Evolutionary conservation across 1,284 basidiomycete species (phyloP).

Genomic region (Phlebopus sp.): DNA sequence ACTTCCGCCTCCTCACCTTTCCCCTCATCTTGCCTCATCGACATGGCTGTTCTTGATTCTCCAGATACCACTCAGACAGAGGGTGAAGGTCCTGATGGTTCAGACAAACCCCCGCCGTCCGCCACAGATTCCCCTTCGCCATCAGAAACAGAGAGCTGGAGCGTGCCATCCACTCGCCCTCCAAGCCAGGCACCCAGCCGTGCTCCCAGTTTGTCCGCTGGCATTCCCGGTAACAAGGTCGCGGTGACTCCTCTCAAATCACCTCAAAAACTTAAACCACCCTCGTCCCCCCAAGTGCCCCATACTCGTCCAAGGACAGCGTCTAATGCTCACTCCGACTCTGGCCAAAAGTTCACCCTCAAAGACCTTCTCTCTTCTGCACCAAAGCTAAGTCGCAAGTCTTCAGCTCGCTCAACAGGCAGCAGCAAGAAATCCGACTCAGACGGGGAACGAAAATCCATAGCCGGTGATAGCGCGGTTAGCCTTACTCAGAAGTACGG

Average conservation of each 20-base stretch:
- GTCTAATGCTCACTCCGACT: slow-evolving; percentile 55
- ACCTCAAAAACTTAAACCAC: slow-evolving; percentile 28
- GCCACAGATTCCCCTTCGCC: slow-evolving; percentile 44
- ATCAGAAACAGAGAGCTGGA: slow-evolving; percentile 60
- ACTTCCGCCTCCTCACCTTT: not conserved
- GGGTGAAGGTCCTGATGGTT: slow-evolving; percentile 53
- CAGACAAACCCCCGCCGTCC: slow-evolving; percentile 55
- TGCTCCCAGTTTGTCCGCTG: slow-evolving; percentile 50
- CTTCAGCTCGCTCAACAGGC: slow-evolving; percentile 65
- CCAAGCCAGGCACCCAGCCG: slow-evolving; percentile 57
- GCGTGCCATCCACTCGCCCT: slow-evolving; percentile 59
- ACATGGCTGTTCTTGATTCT: slow-evolving; percentile 44
- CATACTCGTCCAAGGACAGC: slow-evolving; percentile 36
- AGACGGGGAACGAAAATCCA: slow-evolving; percentile 59
- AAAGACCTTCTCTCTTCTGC: slow-evolving; percentile 70
- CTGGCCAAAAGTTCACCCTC: slow-evolving; percentile 75
- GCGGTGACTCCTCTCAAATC: slow-evolving; percentile 13
- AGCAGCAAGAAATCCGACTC: slow-evolving; percentile 70
- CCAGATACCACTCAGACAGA: slow-evolving; percentile 54
- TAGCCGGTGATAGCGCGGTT: slow-evolving; percentile 56
- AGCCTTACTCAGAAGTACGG: slow-evolving; percentile 92
- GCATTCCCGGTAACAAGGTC: slow-evolving; percentile 47
- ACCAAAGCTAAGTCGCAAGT: slow-evolving; percentile 70
- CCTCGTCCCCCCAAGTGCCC: slow-evolving; percentile 28
- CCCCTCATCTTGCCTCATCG: slow-evolving; percentile 9